Conservation (phyloP, 2,329 filamentous ascomycete species). For the Trichoderma koningii region DNA sequence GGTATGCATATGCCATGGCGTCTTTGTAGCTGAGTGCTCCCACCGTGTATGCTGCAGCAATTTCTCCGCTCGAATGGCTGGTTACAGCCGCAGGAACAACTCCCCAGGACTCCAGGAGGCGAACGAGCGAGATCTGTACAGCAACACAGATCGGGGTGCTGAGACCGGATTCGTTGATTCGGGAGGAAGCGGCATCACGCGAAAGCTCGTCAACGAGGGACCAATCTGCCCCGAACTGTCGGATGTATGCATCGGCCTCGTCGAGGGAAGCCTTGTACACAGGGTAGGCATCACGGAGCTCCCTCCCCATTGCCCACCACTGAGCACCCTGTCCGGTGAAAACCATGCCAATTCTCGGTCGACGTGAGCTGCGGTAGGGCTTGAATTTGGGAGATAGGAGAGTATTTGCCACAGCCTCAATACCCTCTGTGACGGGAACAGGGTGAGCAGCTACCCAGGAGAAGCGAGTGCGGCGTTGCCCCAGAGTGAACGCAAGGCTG, state of each 20-base stretch:
- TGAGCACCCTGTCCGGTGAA: slow-evolving; percentile 22
- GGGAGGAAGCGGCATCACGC: neutral
- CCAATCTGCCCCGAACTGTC: neutral
- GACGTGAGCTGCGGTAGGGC: neutral
- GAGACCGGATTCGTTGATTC: neutral
- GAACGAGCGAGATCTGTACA: slow-evolving; percentile 13
- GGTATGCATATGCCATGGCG: slow-evolving; percentile 4
- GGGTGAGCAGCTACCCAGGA: neutral
- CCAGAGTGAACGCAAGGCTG: neutral
- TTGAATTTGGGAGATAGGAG: neutral
- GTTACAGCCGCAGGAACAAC: slow-evolving; percentile 9
- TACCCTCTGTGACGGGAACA: neutral
- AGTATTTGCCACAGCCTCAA: neutral
- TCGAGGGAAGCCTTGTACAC: neutral
- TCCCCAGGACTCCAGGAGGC: slow-evolving; percentile 5
- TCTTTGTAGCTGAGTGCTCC: neutral
- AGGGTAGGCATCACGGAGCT: neutral
- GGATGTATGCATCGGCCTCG: neutral
- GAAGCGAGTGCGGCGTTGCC: neutral
- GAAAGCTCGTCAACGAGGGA: slow-evolving; percentile 1
- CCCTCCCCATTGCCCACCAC: slow-evolving; percentile 9
- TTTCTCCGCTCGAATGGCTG: slow-evolving; percentile 23
- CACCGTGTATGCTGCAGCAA: slow-evolving; percentile 19
- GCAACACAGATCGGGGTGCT: slow-evolving; percentile 4
- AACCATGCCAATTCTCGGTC: neutral